Base-by-base conservation (phyloP, 2,329 filamentous ascomycete genomes). In the Nigrospora oryzae region DNA sequence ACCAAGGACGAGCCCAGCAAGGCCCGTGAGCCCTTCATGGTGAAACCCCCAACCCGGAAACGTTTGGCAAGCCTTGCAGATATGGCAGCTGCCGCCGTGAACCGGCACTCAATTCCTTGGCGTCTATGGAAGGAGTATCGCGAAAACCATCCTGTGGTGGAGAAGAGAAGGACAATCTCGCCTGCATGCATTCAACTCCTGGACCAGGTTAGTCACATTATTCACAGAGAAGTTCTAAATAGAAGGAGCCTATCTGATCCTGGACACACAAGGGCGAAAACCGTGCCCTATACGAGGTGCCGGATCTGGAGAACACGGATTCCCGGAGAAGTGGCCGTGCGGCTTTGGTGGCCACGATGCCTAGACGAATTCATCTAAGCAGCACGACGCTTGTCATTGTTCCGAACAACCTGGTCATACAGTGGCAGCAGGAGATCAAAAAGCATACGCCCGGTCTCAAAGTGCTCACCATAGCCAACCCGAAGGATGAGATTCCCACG, bases 401-500 rank as follows among this genome's bases (percentile, higher is more conserved):
- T 0, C 91, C 91, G 0, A 73, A 81, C 13, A 96, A 96, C 57
- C 70, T 96, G 19, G 69, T 95, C 3, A 75, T 83, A 43, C 91
- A 97, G 60, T 96, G 91, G 91, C 69, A 77, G 43, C 73, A 80
- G 11, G 89, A 96, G 56, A 89, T 96, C 11, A 61, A 69, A 3
- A 89, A 89, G 56, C 91, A 96, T 56, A 84, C 89, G 0, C 67
- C 64, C 3, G 75, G 76, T 0, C 66, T 96, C 0, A 76, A 74
- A 11, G 73, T 89, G 0, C 66, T 93, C 0, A 66, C 83, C 0
- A 63, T 94, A 32, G 72, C 79, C 17, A 69, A 73, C 10, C 14
- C 28, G n/a, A 67, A 66, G 4, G 68, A 72, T 17, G 50, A 61
- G 2, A 68, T 89, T 0, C 88, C 88, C 0, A 51, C 68, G 1